phyloP scores from a whole-genome alignment of 2,329 filamentous ascomycete genomes.

The Diaporthe sp. region DNA sequence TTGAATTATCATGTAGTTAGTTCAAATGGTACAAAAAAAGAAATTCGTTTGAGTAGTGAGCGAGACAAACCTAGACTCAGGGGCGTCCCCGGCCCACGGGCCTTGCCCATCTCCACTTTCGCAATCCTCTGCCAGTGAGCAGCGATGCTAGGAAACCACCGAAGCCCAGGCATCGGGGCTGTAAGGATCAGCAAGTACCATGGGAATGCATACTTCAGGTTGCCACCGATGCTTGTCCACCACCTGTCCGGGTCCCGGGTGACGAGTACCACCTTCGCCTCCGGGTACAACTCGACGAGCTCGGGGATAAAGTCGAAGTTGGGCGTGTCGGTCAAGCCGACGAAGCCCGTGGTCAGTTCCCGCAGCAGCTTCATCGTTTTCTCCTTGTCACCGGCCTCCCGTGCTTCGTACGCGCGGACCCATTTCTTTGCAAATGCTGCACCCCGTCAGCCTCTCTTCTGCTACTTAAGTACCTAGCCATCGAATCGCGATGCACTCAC shows the following conservation, averaged over 20 bases:
- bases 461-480: background rate
- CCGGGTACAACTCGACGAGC: conserved; percentile 53
- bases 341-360: conserved; percentile 49
- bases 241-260: conserved; percentile 44
- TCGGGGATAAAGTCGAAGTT: conserved; percentile 51
- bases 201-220: conserved; percentile 3
- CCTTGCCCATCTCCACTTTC: background rate
- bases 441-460: background rate
- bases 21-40: background rate
- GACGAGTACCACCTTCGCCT: conserved; percentile 54
- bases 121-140: conserved; percentile 8
- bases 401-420: conserved; percentile 2
- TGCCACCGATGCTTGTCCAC: conserved; percentile 40
- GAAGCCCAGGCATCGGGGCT: conserved; percentile 25
- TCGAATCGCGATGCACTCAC: background rate
- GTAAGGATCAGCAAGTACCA: conserved; percentile 13
- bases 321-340: conserved; percentile 53
- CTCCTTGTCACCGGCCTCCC: background rate
- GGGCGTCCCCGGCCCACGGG: background rate
- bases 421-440: conserved; percentile 14
- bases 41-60: background rate
- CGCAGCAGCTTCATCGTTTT: conserved; percentile 38
- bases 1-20: background rate
- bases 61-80: background rate
- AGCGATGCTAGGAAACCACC: conserved; percentile 16